Conservation (phyloP, 2,329 filamentous ascomycete species). For the Fusarium chaquense region DNA sequence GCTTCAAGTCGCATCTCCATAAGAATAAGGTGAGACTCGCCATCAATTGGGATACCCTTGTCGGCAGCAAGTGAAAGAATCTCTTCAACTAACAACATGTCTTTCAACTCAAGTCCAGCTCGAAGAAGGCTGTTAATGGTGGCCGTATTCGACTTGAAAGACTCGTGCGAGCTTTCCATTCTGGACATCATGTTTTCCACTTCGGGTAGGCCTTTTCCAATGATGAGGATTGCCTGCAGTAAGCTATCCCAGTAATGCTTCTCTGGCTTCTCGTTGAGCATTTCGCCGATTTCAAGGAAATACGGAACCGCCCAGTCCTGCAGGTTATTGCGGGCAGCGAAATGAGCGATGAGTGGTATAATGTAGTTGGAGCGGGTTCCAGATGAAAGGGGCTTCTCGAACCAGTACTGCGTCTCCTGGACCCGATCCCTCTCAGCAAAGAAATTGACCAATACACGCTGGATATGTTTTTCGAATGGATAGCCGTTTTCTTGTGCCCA, state of each 20-base stretch:
- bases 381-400: constrained; percentile 64
- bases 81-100: constrained; percentile 79
- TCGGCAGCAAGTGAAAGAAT: constrained; percentile 76
- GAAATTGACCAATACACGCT: constrained; percentile 69
- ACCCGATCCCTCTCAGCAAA: constrained; percentile 70
- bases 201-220: constrained; percentile 72
- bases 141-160: constrained; percentile 70
- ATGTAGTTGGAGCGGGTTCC: constrained; percentile 38
- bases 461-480: constrained; percentile 59
- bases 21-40: constrained; percentile 77
- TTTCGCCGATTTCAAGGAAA: constrained; percentile 65
- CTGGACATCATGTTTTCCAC: constrained; percentile 70
- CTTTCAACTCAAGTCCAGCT: constrained; percentile 75
- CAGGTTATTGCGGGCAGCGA: constrained; percentile 70
- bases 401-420: constrained; percentile 75
- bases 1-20: constrained; percentile 81
- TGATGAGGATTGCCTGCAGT: constrained; percentile 77
- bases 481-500: constrained; percentile 63
- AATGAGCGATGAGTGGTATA: constrained; percentile 54
- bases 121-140: constrained; percentile 83
- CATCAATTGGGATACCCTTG: constrained; percentile 74
- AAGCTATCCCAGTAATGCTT: constrained; percentile 77
- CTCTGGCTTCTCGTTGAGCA: constrained; percentile 56
- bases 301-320: constrained; percentile 71
- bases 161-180: constrained; percentile 72